Evolutionary conservation across 192 early-diverging fungal genomes (phyloP).

Genomic region (Podila epigama): DNA sequence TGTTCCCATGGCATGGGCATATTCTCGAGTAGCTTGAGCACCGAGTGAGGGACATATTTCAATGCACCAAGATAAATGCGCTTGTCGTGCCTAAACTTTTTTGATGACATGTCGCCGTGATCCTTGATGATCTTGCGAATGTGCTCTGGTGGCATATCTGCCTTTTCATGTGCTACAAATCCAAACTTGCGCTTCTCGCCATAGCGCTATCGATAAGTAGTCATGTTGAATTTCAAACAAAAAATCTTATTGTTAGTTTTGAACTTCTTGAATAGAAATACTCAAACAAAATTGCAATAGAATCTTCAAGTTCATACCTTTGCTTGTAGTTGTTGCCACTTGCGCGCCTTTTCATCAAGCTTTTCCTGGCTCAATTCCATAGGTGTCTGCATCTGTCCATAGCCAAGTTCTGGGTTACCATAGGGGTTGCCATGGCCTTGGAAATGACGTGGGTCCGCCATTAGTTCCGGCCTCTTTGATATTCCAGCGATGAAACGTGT

Average conservation of each 20-base stretch:
- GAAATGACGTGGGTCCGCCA: conserved; percentile 40
- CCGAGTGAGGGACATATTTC: conserved; percentile 98
- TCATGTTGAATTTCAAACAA: neutral
- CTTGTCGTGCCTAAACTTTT: conserved; percentile 97
- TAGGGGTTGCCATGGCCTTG: conserved; percentile 29
- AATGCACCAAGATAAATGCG: conserved; percentile 98
- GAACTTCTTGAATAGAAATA: neutral
- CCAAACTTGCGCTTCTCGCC: conserved; percentile 95
- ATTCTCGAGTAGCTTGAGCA: conserved; percentile 96
- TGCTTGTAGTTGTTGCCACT: conserved; percentile 91
- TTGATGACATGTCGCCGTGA: conserved; percentile 98
- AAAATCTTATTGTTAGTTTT: neutral
- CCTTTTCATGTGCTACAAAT: conserved; percentile 93
- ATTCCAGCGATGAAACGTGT: neutral
- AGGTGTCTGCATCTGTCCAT: conserved; percentile 27
- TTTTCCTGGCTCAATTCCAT: conserved; percentile 59
- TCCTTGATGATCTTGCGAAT: conserved; percentile 99
- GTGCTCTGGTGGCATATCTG: conserved; percentile 97
- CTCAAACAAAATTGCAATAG: neutral
- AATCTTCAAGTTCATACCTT: conserved; percentile 50
- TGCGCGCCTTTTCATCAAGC: conserved; percentile 82
- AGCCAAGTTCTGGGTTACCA: conserved; percentile 22
- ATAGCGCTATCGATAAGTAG: conserved; percentile 64
- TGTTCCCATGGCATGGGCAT: conserved; percentile 99
- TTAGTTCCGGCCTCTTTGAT: conserved; percentile 4